Conservation (phyloP, 495 filamentous ascomycete species). For the Venustampulla echinocandica region DNA sequence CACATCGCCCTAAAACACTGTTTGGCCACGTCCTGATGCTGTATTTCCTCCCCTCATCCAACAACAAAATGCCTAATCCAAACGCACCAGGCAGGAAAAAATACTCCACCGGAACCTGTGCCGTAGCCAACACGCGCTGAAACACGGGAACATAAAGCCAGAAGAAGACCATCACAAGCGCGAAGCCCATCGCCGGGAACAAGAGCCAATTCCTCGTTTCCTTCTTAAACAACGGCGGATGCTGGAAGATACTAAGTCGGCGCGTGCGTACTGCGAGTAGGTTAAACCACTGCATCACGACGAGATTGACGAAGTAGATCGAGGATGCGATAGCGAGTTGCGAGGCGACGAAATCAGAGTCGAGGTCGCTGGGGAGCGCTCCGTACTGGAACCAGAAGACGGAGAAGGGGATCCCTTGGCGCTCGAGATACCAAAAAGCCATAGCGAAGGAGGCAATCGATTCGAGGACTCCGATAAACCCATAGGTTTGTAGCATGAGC, state of each 20-base stretch:
- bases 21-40: constrained; percentile 39
- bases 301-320: constrained; percentile 66
- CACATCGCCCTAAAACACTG: constrained; percentile 30
- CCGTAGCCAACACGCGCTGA: constrained; percentile 43
- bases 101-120: constrained; percentile 50
- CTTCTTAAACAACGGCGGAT: constrained; percentile 50
- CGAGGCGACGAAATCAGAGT: constrained; percentile 36
- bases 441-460: constrained; percentile 53
- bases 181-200: constrained; percentile 55
- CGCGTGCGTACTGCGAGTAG: constrained; percentile 54
- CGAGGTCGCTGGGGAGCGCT: constrained; percentile 33
- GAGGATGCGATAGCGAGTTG: constrained; percentile 51
- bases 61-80: constrained; percentile 47
- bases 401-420: constrained; percentile 47
- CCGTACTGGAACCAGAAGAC: constrained; percentile 54
- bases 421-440: constrained; percentile 55
- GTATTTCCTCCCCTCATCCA: constrained; percentile 52
- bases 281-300: constrained; percentile 67
- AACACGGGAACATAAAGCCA: constrained; percentile 53
- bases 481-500: constrained; percentile 55
- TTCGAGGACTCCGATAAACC: constrained; percentile 52
- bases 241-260: constrained; percentile 55
- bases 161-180: constrained; percentile 52
- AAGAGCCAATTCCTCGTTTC: constrained; percentile 51
- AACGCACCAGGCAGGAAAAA: constrained; percentile 59